These are phyloP conservation scores for Euphrasia confusa DNA, from an alignment of 257 asterid genomes.

Conservation along the genomic window DNA sequence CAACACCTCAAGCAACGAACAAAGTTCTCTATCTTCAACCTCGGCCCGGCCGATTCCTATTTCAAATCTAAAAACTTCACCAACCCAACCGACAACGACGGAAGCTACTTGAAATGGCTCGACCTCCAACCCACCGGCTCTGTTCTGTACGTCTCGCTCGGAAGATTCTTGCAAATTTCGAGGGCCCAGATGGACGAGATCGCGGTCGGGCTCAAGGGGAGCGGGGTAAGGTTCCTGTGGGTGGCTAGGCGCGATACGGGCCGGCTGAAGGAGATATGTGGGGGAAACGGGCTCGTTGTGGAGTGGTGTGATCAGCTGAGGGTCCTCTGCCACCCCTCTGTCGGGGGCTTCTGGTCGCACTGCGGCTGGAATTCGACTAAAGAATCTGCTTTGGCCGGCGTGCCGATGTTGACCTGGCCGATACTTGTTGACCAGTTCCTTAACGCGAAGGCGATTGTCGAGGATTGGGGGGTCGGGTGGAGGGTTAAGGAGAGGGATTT, in stretches of 20 bases:
- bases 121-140: slow-evolving; percentile 45
- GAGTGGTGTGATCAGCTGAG: slow-evolving; percentile 62
- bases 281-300: slow-evolving; percentile 42
- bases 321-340: slow-evolving; percentile 46
- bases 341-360: slow-evolving; percentile 66
- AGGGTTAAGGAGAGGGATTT: slow-evolving; percentile 39
- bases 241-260: slow-evolving; percentile 30
- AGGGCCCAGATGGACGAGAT: slow-evolving; percentile 47
- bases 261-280: slow-evolving; percentile 18
- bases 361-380: slow-evolving; percentile 78
- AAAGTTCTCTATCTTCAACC: slow-evolving; percentile 29
- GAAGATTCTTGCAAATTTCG: slow-evolving; percentile 48
- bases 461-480: slow-evolving; percentile 60
- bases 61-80: not conserved
- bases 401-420: slow-evolving; percentile 51
- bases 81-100: not conserved
- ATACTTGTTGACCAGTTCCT: slow-evolving; percentile 46
- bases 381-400: slow-evolving; percentile 44
- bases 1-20: slow-evolving; percentile 28
- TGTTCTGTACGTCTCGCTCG: slow-evolving; percentile 54
- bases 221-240: slow-evolving; percentile 56
- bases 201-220: slow-evolving; percentile 30
- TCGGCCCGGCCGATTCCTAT: slow-evolving; percentile 46
- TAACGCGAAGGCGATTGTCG: slow-evolving; percentile 46
- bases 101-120: slow-evolving; percentile 37